These are phyloP conservation scores for Penicillium verrucosum DNA, from an alignment of 2,329 filamentous ascomycete species.

Conservation along the genomic window DNA sequence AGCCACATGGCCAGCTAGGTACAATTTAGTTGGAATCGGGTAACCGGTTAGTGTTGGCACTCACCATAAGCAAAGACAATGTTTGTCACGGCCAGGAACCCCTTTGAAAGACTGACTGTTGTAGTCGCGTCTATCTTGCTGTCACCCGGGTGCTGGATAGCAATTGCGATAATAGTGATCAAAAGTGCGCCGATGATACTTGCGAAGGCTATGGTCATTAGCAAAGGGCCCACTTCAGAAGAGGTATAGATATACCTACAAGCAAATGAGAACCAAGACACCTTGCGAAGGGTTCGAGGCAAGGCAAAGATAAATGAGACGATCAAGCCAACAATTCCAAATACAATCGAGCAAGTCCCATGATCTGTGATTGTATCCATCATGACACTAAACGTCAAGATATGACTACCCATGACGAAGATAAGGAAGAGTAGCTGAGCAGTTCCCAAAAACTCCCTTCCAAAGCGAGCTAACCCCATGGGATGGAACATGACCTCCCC, in stretches of 20 bases:
- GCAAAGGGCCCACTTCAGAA: neutral
- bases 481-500: constrained; percentile 59
- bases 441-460: constrained; percentile 58
- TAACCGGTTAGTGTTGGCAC: constrained; percentile 9
- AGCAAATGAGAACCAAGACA: constrained; percentile 57
- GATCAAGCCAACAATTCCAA: constrained; percentile 54
- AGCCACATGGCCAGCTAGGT: constrained; percentile 56
- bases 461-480: constrained; percentile 53
- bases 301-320: constrained; percentile 57
- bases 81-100: constrained; percentile 60
- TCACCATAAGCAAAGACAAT: constrained; percentile 66
- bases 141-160: constrained; percentile 46
- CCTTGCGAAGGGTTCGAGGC: constrained; percentile 58
- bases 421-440: constrained; percentile 61
- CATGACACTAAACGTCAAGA: constrained; percentile 65
- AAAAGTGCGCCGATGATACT: constrained; percentile 62
- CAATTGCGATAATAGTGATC: constrained; percentile 64
- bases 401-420: constrained; percentile 66
- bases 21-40: constrained; percentile 16
- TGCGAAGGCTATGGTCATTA: constrained; percentile 48
- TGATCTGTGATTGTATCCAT: constrained; percentile 61
- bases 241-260: constrained; percentile 36
- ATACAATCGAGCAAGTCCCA: constrained; percentile 60
- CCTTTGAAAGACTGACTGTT: constrained; percentile 45
- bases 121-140: constrained; percentile 33